A percentile compares a stretch with the other conserved stretches of the same genome.
Evolutionary conservation across 768 basidiomycete genomes (phyloP).

Genomic region (Suillus variegatus): DNA sequence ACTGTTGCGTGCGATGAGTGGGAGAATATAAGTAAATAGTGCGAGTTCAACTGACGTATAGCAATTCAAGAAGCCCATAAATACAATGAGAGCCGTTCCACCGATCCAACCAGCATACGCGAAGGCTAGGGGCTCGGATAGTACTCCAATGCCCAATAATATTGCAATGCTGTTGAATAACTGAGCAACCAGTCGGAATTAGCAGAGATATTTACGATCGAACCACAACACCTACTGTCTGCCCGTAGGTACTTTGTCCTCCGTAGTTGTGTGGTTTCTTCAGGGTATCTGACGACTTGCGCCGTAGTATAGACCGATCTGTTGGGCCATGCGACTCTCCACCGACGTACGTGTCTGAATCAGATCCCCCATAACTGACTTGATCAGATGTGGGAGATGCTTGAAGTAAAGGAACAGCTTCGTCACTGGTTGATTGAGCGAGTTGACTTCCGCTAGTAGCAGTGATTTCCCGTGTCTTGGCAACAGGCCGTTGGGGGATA

Average conservation of each 20-base stretch:
- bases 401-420: slow-evolving; percentile 43
- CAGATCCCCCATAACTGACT: not conserved
- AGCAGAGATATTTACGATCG: not conserved
- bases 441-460: not conserved
- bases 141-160: slow-evolving; percentile 84
- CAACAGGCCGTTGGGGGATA: not conserved
- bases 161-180: slow-evolving; percentile 90
- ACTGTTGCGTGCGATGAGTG: slow-evolving; percentile 38
- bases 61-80: slow-evolving; percentile 80
- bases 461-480: not conserved
- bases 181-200: slow-evolving; percentile 37
- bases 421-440: slow-evolving; percentile 7
- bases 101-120: slow-evolving; percentile 88
- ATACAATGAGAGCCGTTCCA: slow-evolving; percentile 72
- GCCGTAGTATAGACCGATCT: slow-evolving; percentile 8
- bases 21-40: slow-evolving; percentile 3
- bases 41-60: slow-evolving; percentile 68
- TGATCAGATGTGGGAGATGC: slow-evolving; percentile 21
- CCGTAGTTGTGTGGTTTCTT: slow-evolving; percentile 34
- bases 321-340: not conserved
- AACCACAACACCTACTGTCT: slow-evolving; percentile 50
- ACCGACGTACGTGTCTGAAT: not conserved
- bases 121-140: slow-evolving; percentile 89
- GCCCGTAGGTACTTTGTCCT: slow-evolving; percentile 72
- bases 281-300: slow-evolving; percentile 2